A percentile compares a stretch with the other conserved stretches of the same genome.
These are phyloP conservation scores for Pyrenochaeta sp. DNA, from an alignment of 2,329 filamentous ascomycete genomes.

Conservation along the genomic window DNA sequence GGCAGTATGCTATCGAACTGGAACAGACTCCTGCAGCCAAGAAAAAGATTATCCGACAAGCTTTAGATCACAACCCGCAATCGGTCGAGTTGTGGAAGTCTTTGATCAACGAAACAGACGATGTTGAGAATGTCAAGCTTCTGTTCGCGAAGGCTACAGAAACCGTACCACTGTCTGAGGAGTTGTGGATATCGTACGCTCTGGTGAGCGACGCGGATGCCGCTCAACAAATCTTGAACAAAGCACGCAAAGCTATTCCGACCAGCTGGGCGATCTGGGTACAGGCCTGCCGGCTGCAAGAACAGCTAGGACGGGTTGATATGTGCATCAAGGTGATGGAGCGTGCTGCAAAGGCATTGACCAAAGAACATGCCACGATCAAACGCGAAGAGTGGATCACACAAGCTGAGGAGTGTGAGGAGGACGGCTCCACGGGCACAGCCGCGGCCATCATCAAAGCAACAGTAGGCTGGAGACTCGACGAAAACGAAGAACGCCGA, in stretches of 20 bases:
- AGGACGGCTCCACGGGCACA: slow-evolving; percentile 85
- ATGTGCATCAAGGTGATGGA: slow-evolving; percentile 90
- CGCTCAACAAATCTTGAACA: slow-evolving; percentile 93
- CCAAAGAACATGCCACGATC: slow-evolving; percentile 92
- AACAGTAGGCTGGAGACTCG: slow-evolving; percentile 89
- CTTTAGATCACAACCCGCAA: slow-evolving; percentile 89
- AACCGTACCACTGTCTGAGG: slow-evolving; percentile 90
- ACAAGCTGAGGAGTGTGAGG: slow-evolving; percentile 93
- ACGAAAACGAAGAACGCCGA: slow-evolving; percentile 95
- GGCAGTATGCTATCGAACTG: slow-evolving; percentile 94
- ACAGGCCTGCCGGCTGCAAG: slow-evolving; percentile 86
- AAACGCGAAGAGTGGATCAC: slow-evolving; percentile 97
- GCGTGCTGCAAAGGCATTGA: slow-evolving; percentile 85
- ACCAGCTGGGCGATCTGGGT: slow-evolving; percentile 98
- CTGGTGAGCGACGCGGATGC: slow-evolving; percentile 89
- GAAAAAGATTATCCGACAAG: slow-evolving; percentile 90
- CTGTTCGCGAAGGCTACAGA: slow-evolving; percentile 94
- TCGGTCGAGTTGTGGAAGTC: slow-evolving; percentile 99
- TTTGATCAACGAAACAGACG: slow-evolving; percentile 92
- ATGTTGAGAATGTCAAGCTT: slow-evolving; percentile 84
- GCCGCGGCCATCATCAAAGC: slow-evolving; percentile 90
- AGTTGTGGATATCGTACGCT: slow-evolving; percentile 93
- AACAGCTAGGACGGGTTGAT: slow-evolving; percentile 82
- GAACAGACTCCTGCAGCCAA: slow-evolving; percentile 84
- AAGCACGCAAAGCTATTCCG: slow-evolving; percentile 89